Evolutionary conservation across 1,284 basidiomycete species (phyloP), one percentile per base, ranked within the genome.

Genomic region (Cryptococcus amylolentus): DNA sequence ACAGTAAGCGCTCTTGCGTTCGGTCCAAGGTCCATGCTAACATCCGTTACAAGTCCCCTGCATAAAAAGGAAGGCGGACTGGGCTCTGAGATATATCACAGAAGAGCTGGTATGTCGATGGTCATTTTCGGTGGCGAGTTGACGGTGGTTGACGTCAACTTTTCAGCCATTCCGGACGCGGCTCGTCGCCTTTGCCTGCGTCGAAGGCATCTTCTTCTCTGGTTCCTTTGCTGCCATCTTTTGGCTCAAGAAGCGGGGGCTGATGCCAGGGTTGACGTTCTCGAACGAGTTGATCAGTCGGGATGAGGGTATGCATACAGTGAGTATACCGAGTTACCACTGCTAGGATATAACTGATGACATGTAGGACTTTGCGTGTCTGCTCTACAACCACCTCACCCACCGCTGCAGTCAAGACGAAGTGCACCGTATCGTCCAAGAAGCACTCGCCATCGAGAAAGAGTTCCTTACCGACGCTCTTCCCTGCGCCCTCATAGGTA

Each of bases 181-280:
- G 23, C 81, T 97, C 1, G 83, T 97, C 10, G 94, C 94, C 0
- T 97, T 97, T 71, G 94, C 92, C 4, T 91, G 92, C 1, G 93
- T 97, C 8, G 94, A 97, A 77, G 94, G 93, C 40, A 96, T 98
- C 65, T 97, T 97, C 81, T 97, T 98, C 80, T 96, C 91, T 0
- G 91, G 91, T 7, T 89, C 88, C 0, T 92, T 91, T 65, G 88
- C 94, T 0, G 88, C 91, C 18, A 93, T 98, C 71, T 98, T 97
- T 77, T 98, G 94, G 94, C 77, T 98, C 68, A 97, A 97, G 85
- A 98, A 97, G 80, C 87, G 94, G 44, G 94, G 94, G n/a, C 81
- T 97, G 13, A 97, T 97, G 94, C 93, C 92, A 38, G 94, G 94
- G 23, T 82, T 97, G 50, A 94, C 92, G 0, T 95, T 93, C 78